Base-by-base conservation (phyloP, 2,329 filamentous ascomycete species). In the Diplodia mutila region DNA sequence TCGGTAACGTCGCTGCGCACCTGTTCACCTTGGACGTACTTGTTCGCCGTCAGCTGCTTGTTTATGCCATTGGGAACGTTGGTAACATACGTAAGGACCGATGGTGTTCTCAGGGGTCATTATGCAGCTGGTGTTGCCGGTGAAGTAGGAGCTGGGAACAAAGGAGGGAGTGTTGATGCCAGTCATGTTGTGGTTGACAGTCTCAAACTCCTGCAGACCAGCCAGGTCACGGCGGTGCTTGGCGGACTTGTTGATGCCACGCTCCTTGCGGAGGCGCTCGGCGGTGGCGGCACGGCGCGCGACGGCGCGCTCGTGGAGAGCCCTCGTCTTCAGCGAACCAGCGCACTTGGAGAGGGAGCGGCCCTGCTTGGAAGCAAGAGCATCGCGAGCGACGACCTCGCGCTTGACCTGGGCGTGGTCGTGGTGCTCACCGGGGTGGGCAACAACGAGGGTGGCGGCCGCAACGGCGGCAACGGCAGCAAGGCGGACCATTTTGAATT, bases 1-100 rank as follows among this genome's bases (percentile, higher is more conserved):
- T 86, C 84, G 9, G 77, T 79, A 48, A 87, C 74, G 69, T 87
- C 77, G 29, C 77, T 69, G 39, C 85, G 81, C 66, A 87, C 74
- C 59, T 81, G 79, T 72, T 87, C 84, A 32, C 85, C 85, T n/a
- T 77, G 72, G 59, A 87, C 83, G 73, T 75, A 79, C 29, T 55
- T 32, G 7, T n/a, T n/a, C 4, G 8, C 12, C 12, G 53, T 57
- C 25, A 57, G 53, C 34, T 14, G 37, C 12, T 37, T 39, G 18
- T 23, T 23, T 39, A 5, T 21, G 25, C 4, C 21, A 21, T 69
- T 63, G 27, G 34, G 18, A 25, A 55, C 14, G 18, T 25, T n/a
- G n/a, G 8, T 5, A 27, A 57, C 54, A 6, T 57, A 57, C 54
- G 71, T 78, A 79, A 3, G 76, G 75, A 23, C 74, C 75, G 66